A percentile compares a stretch with the other conserved stretches of the same genome.
Conservation (phyloP, 169 alveolate genomes). For the Eimeria mitis region DNA sequence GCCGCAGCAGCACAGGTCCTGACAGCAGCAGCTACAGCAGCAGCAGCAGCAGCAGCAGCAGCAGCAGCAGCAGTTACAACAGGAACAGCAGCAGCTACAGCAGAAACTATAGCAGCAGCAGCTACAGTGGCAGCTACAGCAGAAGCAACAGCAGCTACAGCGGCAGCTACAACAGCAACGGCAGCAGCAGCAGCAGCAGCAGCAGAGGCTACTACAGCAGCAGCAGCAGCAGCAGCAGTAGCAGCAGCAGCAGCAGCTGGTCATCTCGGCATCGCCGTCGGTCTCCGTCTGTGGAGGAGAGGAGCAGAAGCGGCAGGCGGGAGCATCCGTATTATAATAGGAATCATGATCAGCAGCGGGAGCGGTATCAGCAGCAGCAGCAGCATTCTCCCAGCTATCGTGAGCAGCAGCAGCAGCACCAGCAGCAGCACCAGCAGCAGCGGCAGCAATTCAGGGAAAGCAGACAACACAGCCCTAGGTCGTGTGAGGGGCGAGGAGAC, state of each 20-base stretch:
- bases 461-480: not conserved
- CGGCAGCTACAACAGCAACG: no score
- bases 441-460: not conserved
- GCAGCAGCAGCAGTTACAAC: not conserved
- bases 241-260: not conserved
- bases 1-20: not conserved
- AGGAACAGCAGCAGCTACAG: not conserved
- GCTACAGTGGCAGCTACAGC: not conserved
- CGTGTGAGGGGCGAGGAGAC: not conserved
- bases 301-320: not conserved
- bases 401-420: not conserved
- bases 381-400: not conserved
- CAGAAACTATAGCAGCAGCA: not conserved
- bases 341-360: not conserved
- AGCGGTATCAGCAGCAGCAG: not conserved
- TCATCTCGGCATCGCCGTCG: not conserved
- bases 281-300: not conserved
- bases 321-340: not conserved
- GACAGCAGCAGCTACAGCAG: not conserved
- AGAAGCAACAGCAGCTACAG: not conserved
- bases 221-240: not conserved
- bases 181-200: slow-evolving; percentile 28
- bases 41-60: not conserved
- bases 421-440: not conserved
- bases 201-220: not conserved